phyloP scores from a whole-genome alignment of 192 early-diverging fungal species.

The Backusella macrospora region DNA sequence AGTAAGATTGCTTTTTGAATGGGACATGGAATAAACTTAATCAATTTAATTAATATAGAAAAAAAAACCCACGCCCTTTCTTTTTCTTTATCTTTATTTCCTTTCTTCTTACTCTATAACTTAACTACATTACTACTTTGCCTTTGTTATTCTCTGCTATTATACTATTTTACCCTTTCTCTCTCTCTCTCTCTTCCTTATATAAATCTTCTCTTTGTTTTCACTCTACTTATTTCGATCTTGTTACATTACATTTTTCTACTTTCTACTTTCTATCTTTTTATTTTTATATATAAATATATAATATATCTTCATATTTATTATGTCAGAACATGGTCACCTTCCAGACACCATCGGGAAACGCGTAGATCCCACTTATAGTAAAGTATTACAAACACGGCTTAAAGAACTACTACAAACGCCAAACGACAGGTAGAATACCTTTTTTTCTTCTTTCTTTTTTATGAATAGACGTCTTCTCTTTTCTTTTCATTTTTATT shows the following conservation, averaged over 20 bases:
- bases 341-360: constrained; percentile 36
- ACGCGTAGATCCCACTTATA: constrained; percentile 45
- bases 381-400: constrained; percentile 36
- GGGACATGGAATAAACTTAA: constrained; percentile 4
- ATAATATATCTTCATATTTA: too few relatives aligned
- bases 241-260: not conserved
- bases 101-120: not conserved
- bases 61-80: constrained; percentile 12
- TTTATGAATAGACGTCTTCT: too few relatives aligned
- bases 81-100: constrained; percentile 8
- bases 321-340: constrained; percentile 8
- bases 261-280: not conserved
- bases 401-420: constrained; percentile 35
- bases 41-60: constrained; percentile 14
- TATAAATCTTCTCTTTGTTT: not conserved
- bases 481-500: too few relatives aligned
- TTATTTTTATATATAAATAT: not conserved
- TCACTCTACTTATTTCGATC: not conserved
- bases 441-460: not conserved
- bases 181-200: not conserved
- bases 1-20: constrained; percentile 8
- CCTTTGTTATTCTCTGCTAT: not conserved
- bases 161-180: not conserved
- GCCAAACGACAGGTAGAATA: constrained; percentile 39
- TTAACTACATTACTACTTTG: not conserved